phyloP scores from a whole-genome alignment of 1,139 yeast genomes.

The Yamadazyma triangularis region DNA sequence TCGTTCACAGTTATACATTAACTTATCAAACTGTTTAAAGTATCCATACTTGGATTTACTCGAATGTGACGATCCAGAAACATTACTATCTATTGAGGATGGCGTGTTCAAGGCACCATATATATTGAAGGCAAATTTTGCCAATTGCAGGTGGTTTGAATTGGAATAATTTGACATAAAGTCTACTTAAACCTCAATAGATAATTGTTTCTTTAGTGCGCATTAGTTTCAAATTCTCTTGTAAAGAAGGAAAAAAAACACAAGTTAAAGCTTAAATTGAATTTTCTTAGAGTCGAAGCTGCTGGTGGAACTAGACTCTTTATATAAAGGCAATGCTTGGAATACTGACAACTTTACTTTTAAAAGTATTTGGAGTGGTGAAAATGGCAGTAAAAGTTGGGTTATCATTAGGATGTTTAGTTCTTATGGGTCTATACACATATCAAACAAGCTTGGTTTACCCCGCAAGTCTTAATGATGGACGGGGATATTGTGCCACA shows the following conservation, averaged over 20 bases:
- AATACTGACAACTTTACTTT: constrained; percentile 1
- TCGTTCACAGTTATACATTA: constrained; percentile 23
- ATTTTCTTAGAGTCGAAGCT: too few species aligned
- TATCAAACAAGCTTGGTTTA: constrained; percentile 72
- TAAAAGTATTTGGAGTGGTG: constrained; percentile 9
- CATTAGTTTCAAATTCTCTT: too few species aligned
- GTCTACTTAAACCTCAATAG: too few species aligned
- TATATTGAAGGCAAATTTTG: constrained; percentile 31
- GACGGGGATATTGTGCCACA: constrained; percentile 69
- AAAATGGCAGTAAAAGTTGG: constrained; percentile 30
- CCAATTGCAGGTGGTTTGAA: constrained; percentile 20
- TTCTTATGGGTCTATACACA: constrained; percentile 54
- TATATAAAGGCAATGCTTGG: not conserved
- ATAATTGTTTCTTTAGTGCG: too few species aligned
- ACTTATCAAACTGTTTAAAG: constrained; percentile 9
- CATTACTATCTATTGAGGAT: constrained; percentile 2
- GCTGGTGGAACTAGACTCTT: too few species aligned
- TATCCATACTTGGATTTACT: constrained; percentile 8
- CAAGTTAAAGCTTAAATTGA: too few species aligned
- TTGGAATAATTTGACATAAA: constrained; percentile 5
- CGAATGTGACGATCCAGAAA: constrained; percentile 18
- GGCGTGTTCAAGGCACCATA: constrained; percentile 22
- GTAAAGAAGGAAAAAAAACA: too few species aligned
- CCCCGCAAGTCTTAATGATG: constrained; percentile 78
- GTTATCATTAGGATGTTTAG: constrained; percentile 31